Conservation (phyloP, 306 rosid genomes). For the Sicyos edulis region DNA sequence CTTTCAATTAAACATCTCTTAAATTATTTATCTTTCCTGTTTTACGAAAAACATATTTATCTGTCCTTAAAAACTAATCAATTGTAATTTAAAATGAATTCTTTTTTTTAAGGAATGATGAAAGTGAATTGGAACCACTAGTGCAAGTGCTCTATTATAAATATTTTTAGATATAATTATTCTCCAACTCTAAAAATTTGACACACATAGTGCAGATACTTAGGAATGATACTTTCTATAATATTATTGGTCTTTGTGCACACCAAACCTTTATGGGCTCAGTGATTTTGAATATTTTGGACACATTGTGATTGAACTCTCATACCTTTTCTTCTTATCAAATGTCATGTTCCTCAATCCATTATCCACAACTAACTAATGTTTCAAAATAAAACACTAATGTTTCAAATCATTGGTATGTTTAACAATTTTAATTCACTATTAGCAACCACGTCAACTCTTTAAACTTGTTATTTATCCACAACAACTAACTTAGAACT, state of each 20-base stretch:
- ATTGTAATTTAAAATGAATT: not conserved
- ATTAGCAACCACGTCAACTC: conserved; percentile 1
- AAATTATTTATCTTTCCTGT: no score
- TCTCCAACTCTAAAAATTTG: not conserved
- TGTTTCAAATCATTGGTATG: conserved; percentile 6
- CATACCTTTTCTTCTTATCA: conserved; percentile 8
- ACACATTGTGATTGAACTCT: conserved; percentile 2
- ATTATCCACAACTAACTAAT: conserved; percentile 1
- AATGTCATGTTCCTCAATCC: conserved; percentile 12
- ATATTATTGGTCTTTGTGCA: not conserved
- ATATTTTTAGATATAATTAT: not conserved
- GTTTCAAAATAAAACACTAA: not conserved
- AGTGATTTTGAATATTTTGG: not conserved
- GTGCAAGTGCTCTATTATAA: not conserved
- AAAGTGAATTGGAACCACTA: not conserved
- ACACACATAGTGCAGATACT: not conserved
- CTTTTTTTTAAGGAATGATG: not conserved
- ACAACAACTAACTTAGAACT: not conserved
- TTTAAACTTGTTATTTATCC: not conserved
- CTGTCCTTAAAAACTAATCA: no score
- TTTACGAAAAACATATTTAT: no score
- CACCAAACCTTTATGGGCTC: not conserved
- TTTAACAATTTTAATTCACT: not conserved
- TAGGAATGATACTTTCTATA: not conserved
- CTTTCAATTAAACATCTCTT: no score